These are phyloP conservation scores for Rhododendron ferrugineum DNA, from an alignment of 148 eudicot genomes.

Conservation along the genomic window DNA sequence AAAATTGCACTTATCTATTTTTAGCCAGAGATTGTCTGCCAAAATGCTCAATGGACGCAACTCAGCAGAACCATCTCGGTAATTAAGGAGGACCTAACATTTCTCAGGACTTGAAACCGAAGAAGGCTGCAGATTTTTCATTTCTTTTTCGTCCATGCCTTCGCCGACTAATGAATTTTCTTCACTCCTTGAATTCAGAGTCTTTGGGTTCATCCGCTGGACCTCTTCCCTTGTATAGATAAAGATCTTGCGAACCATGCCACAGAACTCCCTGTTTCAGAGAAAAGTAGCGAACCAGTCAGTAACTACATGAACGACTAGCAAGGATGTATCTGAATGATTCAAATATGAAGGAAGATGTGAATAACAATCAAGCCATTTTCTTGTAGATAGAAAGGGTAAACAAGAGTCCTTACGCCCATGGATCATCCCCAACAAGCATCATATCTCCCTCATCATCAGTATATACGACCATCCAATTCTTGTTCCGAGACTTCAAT, in stretches of 20 bases:
- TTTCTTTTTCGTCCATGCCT: slow-evolving; percentile 53
- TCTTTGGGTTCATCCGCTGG: slow-evolving; percentile 69
- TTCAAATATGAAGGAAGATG: background rate
- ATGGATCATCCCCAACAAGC: slow-evolving; percentile 99
- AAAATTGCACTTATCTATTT: slow-evolving; percentile 38
- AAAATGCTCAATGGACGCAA: slow-evolving; percentile 2
- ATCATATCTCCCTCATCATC: slow-evolving; percentile 99
- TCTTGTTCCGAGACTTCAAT: slow-evolving; percentile 53
- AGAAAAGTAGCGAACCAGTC: background rate
- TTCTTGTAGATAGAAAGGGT: background rate
- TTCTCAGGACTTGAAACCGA: slow-evolving; percentile 34
- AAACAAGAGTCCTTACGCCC: slow-evolving; percentile 59
- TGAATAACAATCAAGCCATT: background rate
- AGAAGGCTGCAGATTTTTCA: slow-evolving; percentile 33
- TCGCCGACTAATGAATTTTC: slow-evolving; percentile 43
- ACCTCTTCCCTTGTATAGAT: slow-evolving; percentile 92
- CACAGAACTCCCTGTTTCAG: slow-evolving; percentile 70
- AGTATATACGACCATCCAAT: slow-evolving; percentile 84
- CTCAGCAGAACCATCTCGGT: slow-evolving; percentile 1
- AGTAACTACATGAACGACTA: background rate
- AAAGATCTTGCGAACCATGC: slow-evolving; percentile 83
- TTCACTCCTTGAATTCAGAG: slow-evolving; percentile 47
- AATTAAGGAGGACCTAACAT: slow-evolving; percentile 17
- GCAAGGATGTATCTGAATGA: background rate
- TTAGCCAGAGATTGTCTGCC: slow-evolving; percentile 5